Conservation (phyloP, 2,329 filamentous ascomycete genomes). For the Dendrostoma leiphaemia region DNA sequence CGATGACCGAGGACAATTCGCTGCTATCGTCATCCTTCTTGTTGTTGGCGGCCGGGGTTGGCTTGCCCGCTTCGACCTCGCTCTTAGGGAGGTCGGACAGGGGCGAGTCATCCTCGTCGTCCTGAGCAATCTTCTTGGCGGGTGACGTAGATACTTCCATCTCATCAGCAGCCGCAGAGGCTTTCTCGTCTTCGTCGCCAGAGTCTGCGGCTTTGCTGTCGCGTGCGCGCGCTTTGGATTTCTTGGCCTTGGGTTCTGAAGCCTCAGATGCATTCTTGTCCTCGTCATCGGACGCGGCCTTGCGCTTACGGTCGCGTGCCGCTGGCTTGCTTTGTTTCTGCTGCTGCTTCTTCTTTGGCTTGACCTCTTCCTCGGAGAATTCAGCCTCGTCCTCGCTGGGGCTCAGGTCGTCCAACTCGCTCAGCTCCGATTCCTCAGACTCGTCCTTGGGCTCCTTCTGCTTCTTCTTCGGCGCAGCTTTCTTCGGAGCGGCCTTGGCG, state of each 20-base stretch:
- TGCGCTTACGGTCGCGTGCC: constrained; percentile 22
- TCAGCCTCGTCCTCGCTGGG: constrained; percentile 30
- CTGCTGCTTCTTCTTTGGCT: constrained; percentile 19
- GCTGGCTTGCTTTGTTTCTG: constrained; percentile 16
- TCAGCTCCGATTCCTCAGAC: constrained; percentile 14
- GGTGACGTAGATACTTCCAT: constrained; percentile 13
- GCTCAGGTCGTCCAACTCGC: constrained; percentile 18
- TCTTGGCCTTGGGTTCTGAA: constrained; percentile 24
- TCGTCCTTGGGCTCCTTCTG: constrained; percentile 28
- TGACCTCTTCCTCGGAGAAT: constrained; percentile 29
- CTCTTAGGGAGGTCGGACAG: neutral
- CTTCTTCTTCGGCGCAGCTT: constrained; percentile 20
- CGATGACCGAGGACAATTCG: constrained; percentile 65
- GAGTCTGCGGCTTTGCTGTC: constrained; percentile 28
- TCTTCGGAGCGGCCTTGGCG: too few relatives aligned
- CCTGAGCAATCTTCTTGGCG: constrained; percentile 24
- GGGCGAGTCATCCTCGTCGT: constrained; percentile 18
- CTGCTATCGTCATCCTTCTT: constrained; percentile 40
- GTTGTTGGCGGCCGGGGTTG: neutral
- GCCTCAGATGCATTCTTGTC: constrained; percentile 22
- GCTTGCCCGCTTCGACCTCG: neutral
- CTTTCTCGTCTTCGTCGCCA: constrained; percentile 24
- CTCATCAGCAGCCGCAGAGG: constrained; percentile 1
- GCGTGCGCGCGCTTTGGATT: constrained; percentile 10
- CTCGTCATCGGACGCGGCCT: constrained; percentile 23